These are phyloP conservation scores for Schwanniomyces etchellsii DNA, from an alignment of 1,139 yeast species.

Conservation along the genomic window DNA sequence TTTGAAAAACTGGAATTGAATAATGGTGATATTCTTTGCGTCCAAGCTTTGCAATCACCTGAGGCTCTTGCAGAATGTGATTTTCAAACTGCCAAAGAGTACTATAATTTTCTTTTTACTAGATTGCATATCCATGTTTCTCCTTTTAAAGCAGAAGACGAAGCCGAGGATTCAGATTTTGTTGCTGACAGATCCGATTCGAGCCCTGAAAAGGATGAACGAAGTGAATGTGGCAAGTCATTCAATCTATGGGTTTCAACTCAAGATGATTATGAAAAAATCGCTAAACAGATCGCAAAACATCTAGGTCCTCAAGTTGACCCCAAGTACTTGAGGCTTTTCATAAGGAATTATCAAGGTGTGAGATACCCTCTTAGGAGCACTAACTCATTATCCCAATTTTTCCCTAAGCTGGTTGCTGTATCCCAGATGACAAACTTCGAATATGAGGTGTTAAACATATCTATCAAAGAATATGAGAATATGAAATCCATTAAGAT, in stretches of 20 bases:
- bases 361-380: constrained; percentile 46
- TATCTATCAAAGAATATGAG: constrained; percentile 74
- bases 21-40: constrained; percentile 74
- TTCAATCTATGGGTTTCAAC: constrained; percentile 71
- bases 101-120: constrained; percentile 60
- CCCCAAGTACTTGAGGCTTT: constrained; percentile 61
- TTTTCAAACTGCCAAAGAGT: constrained; percentile 37
- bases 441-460: constrained; percentile 72
- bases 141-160: constrained; percentile 39
- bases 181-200: constrained; percentile 9
- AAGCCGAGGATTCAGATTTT: constrained; percentile 48
- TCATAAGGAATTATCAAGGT: constrained; percentile 52
- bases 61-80: constrained; percentile 15
- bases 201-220: background rate
- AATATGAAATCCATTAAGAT: constrained; percentile 60
- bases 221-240: constrained; percentile 11
- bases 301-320: constrained; percentile 43
- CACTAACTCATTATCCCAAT: constrained; percentile 32
- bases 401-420: constrained; percentile 45
- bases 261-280: constrained; percentile 49
- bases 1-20: constrained; percentile 63
- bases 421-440: constrained; percentile 44
- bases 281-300: constrained; percentile 56
- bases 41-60: constrained; percentile 28
- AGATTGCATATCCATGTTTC: constrained; percentile 57